Percentiles rank a stretch among this genome's conserved stretches.
These are phyloP conservation scores for Blepharisma japonicum DNA, from an alignment of 73 alveolate genomes.

Conservation along the genomic window DNA sequence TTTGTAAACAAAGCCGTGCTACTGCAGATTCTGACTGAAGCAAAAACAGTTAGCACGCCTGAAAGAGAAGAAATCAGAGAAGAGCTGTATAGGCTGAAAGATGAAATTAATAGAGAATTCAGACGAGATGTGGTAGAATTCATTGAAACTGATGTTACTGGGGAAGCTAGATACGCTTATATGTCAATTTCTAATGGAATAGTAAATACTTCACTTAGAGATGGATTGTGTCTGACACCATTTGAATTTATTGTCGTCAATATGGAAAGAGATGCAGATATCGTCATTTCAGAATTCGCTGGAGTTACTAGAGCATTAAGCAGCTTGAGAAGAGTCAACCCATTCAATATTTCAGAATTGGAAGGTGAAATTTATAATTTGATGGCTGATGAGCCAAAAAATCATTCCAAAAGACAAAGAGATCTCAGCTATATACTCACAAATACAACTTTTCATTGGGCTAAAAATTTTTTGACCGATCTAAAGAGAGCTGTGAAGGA, in stretches of 20 bases:
- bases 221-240: slow-evolving; percentile 66
- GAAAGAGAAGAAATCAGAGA: slow-evolving; percentile 25
- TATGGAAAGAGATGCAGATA: slow-evolving; percentile 21
- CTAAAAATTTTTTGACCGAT: not conserved
- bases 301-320: slow-evolving; percentile 57
- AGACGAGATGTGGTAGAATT: slow-evolving; percentile 33
- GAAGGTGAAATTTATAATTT: slow-evolving; percentile 29
- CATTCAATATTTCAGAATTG: slow-evolving; percentile 50
- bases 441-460: slow-evolving; percentile 3
- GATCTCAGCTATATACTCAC: not conserved
- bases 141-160: slow-evolving; percentile 33
- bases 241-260: slow-evolving; percentile 48
- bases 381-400: not conserved
- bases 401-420: not conserved
- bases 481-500: not conserved
- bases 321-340: slow-evolving; percentile 53
- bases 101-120: slow-evolving; percentile 32
- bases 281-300: slow-evolving; percentile 57
- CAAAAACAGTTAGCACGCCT: slow-evolving; percentile 15
- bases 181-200: slow-evolving; percentile 47
- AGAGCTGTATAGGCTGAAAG: slow-evolving; percentile 18
- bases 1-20: not conserved
- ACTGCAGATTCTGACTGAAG: slow-evolving; percentile 37
- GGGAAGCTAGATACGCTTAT: slow-evolving; percentile 44
- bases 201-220: slow-evolving; percentile 44